These are phyloP conservation scores for Leucosporidium creatinivorum DNA, from an alignment of 768 basidiomycete species.

Conservation along the genomic window DNA sequence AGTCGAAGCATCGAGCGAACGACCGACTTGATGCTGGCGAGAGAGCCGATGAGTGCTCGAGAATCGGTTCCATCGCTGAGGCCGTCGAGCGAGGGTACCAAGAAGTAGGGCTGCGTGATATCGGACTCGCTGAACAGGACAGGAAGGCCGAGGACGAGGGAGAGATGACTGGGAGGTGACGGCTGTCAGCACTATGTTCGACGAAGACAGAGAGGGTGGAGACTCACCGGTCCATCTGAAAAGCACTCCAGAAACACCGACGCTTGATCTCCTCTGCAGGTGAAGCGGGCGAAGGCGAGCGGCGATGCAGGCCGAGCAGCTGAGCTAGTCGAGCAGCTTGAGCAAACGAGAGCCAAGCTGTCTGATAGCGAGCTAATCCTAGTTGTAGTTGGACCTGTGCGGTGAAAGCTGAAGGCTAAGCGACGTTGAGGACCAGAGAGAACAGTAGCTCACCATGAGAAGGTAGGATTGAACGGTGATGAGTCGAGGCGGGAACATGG, in stretches of 20 bases:
- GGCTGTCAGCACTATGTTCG: neutral
- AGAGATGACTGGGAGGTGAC: neutral
- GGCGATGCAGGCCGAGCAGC: neutral
- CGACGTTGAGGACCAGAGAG: neutral
- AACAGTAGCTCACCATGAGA: neutral
- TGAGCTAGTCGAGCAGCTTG: neutral
- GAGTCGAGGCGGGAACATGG: neutral
- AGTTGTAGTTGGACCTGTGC: neutral
- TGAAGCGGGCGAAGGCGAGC: neutral
- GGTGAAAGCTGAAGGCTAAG: neutral
- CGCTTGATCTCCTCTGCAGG: neutral
- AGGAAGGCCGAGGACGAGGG: neutral
- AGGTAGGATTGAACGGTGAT: neutral
- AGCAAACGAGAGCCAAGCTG: neutral
- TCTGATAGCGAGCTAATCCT: neutral
- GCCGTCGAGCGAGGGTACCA: neutral
- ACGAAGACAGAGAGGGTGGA: neutral
- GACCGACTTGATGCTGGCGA: neutral
- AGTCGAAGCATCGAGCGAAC: neutral
- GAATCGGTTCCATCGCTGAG: neutral
- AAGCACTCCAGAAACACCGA: neutral
- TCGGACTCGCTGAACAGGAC: neutral
- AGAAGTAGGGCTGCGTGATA: conserved; percentile 1
- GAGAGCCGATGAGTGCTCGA: neutral
- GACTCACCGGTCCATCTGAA: neutral